Conservation (phyloP, 148 eudicot genomes). For the Salicornia ramosissima region DNA sequence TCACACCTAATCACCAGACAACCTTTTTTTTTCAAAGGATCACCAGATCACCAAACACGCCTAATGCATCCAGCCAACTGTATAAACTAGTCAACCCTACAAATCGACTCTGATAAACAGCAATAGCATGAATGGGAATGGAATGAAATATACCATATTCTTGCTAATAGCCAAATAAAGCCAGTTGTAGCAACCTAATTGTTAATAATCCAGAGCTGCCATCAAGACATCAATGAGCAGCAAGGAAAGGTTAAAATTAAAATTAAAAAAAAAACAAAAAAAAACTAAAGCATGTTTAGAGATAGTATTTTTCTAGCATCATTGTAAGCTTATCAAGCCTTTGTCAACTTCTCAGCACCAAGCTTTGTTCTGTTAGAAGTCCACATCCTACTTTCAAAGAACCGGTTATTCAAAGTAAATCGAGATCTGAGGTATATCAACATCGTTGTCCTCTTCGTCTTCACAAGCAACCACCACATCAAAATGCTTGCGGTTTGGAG, state of each 20-base stretch:
- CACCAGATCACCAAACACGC: no score
- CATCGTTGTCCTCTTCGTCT: constrained; percentile 50
- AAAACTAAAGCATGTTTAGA: constrained; percentile 8
- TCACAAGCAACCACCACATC: constrained; percentile 57
- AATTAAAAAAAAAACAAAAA: no score
- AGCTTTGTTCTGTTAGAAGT: constrained; percentile 13
- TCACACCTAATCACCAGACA: no score
- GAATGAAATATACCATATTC: neutral
- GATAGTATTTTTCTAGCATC: neutral
- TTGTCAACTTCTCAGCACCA: constrained; percentile 10
- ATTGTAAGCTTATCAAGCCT: neutral
- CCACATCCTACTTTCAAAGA: neutral
- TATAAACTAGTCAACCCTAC: neutral
- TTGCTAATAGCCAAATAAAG: neutral
- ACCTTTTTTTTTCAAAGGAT: no score
- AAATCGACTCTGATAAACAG: no score
- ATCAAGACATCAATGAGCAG: neutral
- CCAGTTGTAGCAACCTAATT: no score
- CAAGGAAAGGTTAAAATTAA: neutral
- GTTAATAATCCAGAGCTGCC: no score
- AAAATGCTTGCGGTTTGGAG: constrained; percentile 41
- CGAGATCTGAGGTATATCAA: constrained; percentile 56
- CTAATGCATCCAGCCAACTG: no score
- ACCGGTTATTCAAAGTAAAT: constrained; percentile 38
- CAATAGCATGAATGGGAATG: no score